Conservation (phyloP, 2,329 filamentous ascomycete genomes). For the Monilinia fructigena region DNA sequence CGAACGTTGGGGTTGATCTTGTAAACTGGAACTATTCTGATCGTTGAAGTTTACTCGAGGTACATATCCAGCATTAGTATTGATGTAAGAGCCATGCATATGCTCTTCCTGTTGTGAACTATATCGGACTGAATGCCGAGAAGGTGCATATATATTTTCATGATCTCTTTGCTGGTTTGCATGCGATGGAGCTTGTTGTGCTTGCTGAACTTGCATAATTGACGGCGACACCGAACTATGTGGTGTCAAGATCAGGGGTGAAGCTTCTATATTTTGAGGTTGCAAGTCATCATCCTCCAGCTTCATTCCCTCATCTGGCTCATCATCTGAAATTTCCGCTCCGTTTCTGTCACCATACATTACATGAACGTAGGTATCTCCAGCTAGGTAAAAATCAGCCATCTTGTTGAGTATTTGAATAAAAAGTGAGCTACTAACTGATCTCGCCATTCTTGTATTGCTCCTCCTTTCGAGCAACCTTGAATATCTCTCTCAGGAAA, state of each 20-base stretch:
- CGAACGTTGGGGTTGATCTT: constrained; percentile 28
- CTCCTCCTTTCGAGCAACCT: constrained; percentile 57
- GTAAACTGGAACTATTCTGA: constrained; percentile 27
- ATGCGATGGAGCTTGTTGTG: neutral
- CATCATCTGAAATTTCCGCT: constrained; percentile 29
- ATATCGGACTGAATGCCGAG: constrained; percentile 19
- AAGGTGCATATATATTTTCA: constrained; percentile 17
- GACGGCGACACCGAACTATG: constrained; percentile 5
- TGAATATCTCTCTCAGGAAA: constrained; percentile 61
- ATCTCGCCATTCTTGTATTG: constrained; percentile 56
- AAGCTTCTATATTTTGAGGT: constrained; percentile 31
- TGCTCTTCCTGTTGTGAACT: constrained; percentile 12
- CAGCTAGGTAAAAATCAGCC: constrained; percentile 24
- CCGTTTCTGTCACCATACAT: constrained; percentile 31
- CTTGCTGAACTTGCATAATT: constrained; percentile 23
- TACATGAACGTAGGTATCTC: constrained; percentile 27
- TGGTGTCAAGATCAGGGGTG: constrained; percentile 26
- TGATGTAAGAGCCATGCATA: constrained; percentile 8
- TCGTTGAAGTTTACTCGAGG: constrained; percentile 23
- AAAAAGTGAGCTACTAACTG: constrained; percentile 44
- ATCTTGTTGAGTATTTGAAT: neutral
- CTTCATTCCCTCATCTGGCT: constrained; percentile 28
- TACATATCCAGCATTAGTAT: constrained; percentile 13
- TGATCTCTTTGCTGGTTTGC: constrained; percentile 27
- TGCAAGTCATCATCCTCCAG: constrained; percentile 33